Base-by-base conservation (phyloP, 306 rosid species). In the Medicago ruthenica region DNA sequence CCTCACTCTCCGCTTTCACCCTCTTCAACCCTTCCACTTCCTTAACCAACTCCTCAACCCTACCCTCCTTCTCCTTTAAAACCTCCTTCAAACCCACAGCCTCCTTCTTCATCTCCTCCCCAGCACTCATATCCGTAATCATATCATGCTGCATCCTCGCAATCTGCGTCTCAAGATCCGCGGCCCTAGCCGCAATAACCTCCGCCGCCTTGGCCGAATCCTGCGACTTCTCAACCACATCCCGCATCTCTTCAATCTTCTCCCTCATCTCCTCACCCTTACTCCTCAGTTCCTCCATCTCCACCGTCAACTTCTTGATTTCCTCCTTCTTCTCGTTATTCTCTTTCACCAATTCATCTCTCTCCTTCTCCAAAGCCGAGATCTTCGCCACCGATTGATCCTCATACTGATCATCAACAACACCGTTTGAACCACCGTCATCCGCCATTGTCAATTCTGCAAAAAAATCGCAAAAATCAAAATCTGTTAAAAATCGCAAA, bases 81-180 rank as follows among this genome's bases (percentile, higher is more conserved):
- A n/a, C 70, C 58, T 65, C 74, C 74, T 83, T 92, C 89, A 92
- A 81, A 13, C 83, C 86, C 21, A 15, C 72, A 5, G 77, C 70
- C 50, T 96, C 93, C 0, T 44, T 8, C 67, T 78, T 85, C 2
- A 86, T 85, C 12, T 90, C 98, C 53, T 74, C 86, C 1, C 58
- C 85, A 6, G 83, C 93, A 3, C 50, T 39, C 82, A 77, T 76
- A 8, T 96, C 81, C 18, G 88, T 4, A 9, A 85, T 39, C 69
- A 86, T 70, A 31, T 96, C 97, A 12, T 90, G 91, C 7, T 92
- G 98, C 9, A 96, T 88, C 93, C 97, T 96, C 5, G 87, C 10
- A 17, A 90, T 70, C 74, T 90, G 94, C 0, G 90, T 83, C 87
- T 96, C 99, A 4, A 96, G 90, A 40, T 89, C 92, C 42, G 73